phyloP scores from a whole-genome alignment of 176 grass and related monocot genomes.

The Secale cereale region DNA sequence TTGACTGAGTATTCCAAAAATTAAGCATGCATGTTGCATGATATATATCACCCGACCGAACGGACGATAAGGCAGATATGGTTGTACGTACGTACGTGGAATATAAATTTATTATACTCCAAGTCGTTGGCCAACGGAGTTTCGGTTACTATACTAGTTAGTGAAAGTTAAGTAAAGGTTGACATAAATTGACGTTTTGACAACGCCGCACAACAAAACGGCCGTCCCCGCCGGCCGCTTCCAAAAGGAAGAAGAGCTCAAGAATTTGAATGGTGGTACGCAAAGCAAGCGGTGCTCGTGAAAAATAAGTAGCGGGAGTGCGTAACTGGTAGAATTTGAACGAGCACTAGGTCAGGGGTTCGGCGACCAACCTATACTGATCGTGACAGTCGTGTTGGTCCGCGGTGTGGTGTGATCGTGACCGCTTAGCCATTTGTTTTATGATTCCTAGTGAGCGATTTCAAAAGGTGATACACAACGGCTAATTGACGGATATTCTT shows the following conservation, averaged over 20 bases:
- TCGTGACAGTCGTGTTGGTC: not conserved
- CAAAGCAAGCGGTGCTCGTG: not conserved
- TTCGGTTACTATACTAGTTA: no score
- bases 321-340: not conserved
- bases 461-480: conserved; percentile 21
- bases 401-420: not conserved
- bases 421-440: not conserved
- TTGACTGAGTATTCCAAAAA: no score
- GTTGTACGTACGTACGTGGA: no score
- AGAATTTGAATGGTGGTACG: not conserved
- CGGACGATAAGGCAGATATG: not conserved
- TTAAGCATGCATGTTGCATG: no score
- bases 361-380: not conserved
- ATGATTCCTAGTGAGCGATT: not conserved
- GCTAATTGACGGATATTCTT: not conserved
- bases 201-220: not conserved
- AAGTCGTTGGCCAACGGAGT: not conserved
- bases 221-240: not conserved
- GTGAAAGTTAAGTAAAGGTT: not conserved
- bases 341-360: not conserved
- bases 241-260: not conserved
- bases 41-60: not conserved
- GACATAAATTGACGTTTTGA: not conserved
- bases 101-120: no score
- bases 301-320: not conserved